phyloP scores from a whole-genome alignment of 257 asterid genomes.

The Solanum tarijense region DNA sequence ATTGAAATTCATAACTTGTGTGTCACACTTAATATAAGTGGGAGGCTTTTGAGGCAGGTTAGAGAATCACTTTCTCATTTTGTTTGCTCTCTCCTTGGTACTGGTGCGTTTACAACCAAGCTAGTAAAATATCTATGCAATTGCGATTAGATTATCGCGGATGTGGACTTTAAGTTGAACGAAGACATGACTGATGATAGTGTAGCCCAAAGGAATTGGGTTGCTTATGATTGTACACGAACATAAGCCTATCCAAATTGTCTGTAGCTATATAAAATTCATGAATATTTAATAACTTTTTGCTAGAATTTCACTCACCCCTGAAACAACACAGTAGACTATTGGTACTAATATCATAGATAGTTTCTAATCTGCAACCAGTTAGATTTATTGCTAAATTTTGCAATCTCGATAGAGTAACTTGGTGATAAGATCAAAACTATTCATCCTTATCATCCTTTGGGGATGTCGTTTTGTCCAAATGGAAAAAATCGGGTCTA shows the following conservation, averaged over 20 bases:
- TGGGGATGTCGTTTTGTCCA: slow-evolving; percentile 4
- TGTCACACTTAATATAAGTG: not conserved
- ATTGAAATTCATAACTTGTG: not conserved
- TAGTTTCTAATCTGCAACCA: not conserved
- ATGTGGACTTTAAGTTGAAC: not conserved
- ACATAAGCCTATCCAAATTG: not conserved
- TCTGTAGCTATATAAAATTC: not conserved
- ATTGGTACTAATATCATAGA: not conserved
- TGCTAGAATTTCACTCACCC: not conserved
- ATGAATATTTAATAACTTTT: not conserved
- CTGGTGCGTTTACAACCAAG: not conserved
- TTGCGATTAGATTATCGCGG: not conserved
- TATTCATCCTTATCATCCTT: not conserved
- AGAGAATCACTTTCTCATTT: not conserved
- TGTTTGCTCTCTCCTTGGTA: not conserved
- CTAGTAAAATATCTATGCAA: not conserved
- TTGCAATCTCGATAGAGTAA: not conserved
- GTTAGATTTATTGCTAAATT: not conserved
- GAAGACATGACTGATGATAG: not conserved
- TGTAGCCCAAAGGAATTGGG: not conserved
- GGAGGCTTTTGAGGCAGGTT: not conserved
- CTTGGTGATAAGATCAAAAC: not conserved
- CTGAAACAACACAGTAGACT: not conserved
- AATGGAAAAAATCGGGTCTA: slow-evolving; percentile 47
- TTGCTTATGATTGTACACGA: not conserved